Base-by-base conservation (phyloP, 73 alveolate species). In the Durusdinium trenchii region DNA sequence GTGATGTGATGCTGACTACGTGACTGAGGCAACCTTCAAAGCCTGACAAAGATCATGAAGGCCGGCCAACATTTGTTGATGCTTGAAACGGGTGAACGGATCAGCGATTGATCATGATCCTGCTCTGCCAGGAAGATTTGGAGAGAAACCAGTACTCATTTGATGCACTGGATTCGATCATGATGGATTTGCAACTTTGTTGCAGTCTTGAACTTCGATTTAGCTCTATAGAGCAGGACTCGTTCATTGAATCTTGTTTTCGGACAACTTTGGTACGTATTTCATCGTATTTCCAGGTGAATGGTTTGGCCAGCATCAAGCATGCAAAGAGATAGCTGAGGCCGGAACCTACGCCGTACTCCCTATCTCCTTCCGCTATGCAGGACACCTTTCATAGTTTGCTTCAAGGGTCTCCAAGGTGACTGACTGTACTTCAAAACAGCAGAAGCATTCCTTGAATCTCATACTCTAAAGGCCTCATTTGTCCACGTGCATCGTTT, bases 21-120 rank as follows among this genome's bases (percentile, higher is more conserved):
- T n/a, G n/a, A n/a, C 73, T 32, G 51, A 89, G 96, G 96, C 48
- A 92, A 92, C 47, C 79, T 92, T 18, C 98, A 92, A 32, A 48
- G 79, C 79, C 64, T 92, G 38, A 92, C 98, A 38, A 92, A 71
- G 98, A 92, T 92, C 98, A 92, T 92, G 98, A 92, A 92, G 90
- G 87, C 87, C 18, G 79, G 32, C 32, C 42, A 26, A 18, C 67
- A 47, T 48, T 35, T 32, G 20, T 43, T 14, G 71, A 81, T 23
- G 91, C 2, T 1, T 43, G 69, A 12, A 26, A 81, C 91, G 62
- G 47, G 62, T 32, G 32, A 62, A 62, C 76, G 50, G 40, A 78
- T 57, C 51, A 38, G 47, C 40, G 62, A n/a, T 38, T 57, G 35
- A 57, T 40, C 10, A 23, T 9, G 51, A 30, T n/a, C 47, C 40